Evolutionary conservation across 768 basidiomycete species (phyloP).

Genomic region (Leccinum imitatum): DNA sequence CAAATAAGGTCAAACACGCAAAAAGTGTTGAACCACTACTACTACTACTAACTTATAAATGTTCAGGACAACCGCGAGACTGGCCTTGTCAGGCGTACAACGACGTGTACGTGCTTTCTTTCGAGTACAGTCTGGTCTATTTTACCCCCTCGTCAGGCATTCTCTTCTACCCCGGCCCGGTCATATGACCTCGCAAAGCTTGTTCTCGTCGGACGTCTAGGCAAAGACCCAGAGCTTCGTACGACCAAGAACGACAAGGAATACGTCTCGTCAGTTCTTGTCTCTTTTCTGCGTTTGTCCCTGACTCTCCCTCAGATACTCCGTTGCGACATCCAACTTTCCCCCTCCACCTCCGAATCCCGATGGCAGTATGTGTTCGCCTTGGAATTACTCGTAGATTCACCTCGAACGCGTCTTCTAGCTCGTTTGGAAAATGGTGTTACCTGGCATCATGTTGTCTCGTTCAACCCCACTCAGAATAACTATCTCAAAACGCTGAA

Average conservation of each 20-base stretch:
- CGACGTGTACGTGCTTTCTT: slow-evolving; percentile 46
- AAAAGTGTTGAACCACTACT: background rate
- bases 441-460: slow-evolving; percentile 77
- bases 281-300: background rate
- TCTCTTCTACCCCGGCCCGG: slow-evolving; percentile 58
- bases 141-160: slow-evolving; percentile 43
- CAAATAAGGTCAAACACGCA: slow-evolving; percentile 24
- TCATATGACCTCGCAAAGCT: slow-evolving; percentile 71
- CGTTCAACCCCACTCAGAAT: slow-evolving; percentile 62
- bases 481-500: slow-evolving; percentile 61
- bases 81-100: slow-evolving; percentile 38
- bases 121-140: background rate
- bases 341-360: slow-evolving; percentile 55
- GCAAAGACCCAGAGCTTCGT: slow-evolving; percentile 67
- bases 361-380: slow-evolving; percentile 55
- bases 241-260: slow-evolving; percentile 73
- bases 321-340: slow-evolving; percentile 70
- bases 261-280: slow-evolving; percentile 62
- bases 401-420: slow-evolving; percentile 25
- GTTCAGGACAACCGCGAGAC: slow-evolving; percentile 49
- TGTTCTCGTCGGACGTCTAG: slow-evolving; percentile 71
- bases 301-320: slow-evolving; percentile 51
- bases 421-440: slow-evolving; percentile 52
- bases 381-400: slow-evolving; percentile 2
- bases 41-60: slow-evolving; percentile 43